Conservation (phyloP, 495 filamentous ascomycete species). For the Penicillium pancosmium region DNA sequence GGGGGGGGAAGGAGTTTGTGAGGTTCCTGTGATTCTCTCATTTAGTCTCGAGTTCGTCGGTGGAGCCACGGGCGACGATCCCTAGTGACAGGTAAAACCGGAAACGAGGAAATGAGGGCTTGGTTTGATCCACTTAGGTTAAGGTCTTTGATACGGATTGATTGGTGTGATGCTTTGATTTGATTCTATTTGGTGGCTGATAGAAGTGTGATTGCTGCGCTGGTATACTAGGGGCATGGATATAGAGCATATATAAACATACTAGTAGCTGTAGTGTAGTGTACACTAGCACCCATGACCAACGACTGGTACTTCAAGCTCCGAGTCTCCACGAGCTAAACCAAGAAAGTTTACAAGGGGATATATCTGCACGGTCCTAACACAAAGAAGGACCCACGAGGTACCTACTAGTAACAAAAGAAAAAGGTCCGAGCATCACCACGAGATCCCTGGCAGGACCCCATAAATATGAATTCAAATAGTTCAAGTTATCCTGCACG, state of each 20-base stretch:
- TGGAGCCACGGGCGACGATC: conserved; percentile 23
- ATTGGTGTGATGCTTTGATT: not conserved
- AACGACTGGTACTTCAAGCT: not conserved
- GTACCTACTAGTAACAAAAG: not conserved
- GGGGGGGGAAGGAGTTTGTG: conserved; percentile 5
- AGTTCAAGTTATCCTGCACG: not conserved
- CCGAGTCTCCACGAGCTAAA: conserved; percentile 1
- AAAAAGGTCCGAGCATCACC: not conserved
- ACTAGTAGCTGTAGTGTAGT: not conserved
- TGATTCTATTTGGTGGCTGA: not conserved
- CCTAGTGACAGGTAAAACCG: conserved; percentile 18
- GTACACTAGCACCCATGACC: not conserved
- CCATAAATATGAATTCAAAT: not conserved
- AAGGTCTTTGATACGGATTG: not conserved
- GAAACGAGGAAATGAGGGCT: conserved; percentile 9
- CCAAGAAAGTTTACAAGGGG: not conserved
- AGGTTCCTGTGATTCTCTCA: conserved; percentile 9
- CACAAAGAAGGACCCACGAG: not conserved
- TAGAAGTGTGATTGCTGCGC: too few species aligned
- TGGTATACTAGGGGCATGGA: too few species aligned
- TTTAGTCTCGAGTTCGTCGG: conserved; percentile 12
- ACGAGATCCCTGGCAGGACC: not conserved
- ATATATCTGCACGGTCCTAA: too few species aligned
- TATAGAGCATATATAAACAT: not conserved
- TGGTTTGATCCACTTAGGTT: conserved; percentile 2